Base-by-base conservation (phyloP, 2,329 filamentous ascomycete species). In the Botryotinia calthae region DNA sequence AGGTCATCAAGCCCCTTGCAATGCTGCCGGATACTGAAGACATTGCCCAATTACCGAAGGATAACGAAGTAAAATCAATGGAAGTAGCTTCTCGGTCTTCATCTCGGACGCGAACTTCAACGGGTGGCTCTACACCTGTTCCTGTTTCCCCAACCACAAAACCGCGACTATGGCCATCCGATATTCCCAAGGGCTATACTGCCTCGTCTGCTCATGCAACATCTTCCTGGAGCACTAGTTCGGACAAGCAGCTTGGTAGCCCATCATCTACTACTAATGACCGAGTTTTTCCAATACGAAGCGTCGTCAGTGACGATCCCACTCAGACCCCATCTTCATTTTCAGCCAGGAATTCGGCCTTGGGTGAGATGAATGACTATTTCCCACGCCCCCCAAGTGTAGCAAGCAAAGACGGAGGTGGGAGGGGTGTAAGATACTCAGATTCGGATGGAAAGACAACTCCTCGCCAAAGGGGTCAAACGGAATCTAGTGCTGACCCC, bases 221-320 rank as follows among this genome's bases (percentile, higher is more conserved):
- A 37, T 76, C 75, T 16, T 75, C 74, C 4, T 77, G 73, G 75
- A 76, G 73, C 71, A 62, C 73, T 0, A 74, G 70, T 61, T 76
- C 74, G 22, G 77, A 74, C 40, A 71, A 75, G 25, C 75, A 76
- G 58, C 63, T 76, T 62, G 75, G 72, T 25, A 78, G 74, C 46
- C 75, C 75, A 44, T 70, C 66, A n/a, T 58, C 73, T 28, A 14
- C 40, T 58, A 25, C 28, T 8, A 72, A 51, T 28, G 79, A 79
- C 70, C 74, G 79, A 22, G 77, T 80, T 2, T 80, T 78, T 63
- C 79, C 79, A 14, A 79, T 80, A 34, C 73, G 77, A 44, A 80
- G 78, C 71, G 78, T 79, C 40, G 76, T 79, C 40, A 77, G 77
- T 63, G 78, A 79, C 44, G 78, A 78, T 72, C 62, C 76, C 61